Percentiles rank a stretch among this genome's conserved stretches.
Conservation (phyloP, 2,329 filamentous ascomycete genomes). For the Alternaria consortialis region DNA sequence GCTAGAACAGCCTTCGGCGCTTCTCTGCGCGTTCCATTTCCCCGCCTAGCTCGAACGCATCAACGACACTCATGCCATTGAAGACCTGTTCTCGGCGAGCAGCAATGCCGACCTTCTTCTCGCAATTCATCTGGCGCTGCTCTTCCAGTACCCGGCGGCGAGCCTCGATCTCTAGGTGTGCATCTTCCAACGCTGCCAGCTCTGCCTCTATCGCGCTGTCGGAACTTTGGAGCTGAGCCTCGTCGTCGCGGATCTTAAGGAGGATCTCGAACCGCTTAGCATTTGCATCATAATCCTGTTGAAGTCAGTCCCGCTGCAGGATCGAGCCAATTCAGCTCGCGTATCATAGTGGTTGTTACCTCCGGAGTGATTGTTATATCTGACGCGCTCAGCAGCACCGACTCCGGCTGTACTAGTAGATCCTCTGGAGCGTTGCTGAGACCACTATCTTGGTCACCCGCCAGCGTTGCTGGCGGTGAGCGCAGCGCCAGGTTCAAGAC, state of each 20-base stretch:
- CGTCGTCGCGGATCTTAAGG: not conserved
- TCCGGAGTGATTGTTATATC: no score
- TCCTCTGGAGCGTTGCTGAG: not conserved
- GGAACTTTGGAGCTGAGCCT: not conserved
- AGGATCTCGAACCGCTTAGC: not conserved
- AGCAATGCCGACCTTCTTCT: not conserved
- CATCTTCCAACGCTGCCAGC: not conserved
- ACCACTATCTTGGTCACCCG: not conserved
- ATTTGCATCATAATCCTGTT: not conserved
- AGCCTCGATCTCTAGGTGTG: not conserved
- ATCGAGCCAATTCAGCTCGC: not conserved
- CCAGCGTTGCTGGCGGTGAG: not conserved
- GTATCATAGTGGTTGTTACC: not conserved
- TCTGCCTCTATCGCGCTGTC: not conserved
- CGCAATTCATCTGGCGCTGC: not conserved
- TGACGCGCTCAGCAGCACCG: no score
- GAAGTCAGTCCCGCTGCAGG: not conserved
- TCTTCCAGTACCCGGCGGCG: rapidly evolving
- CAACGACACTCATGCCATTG: not conserved
- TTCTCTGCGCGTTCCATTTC: not conserved
- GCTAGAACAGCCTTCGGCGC: not conserved
- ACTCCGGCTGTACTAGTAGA: no score
- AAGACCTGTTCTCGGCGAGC: not conserved
- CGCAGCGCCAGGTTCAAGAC: not conserved
- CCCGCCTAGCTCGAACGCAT: not conserved